Evolutionary conservation across 768 basidiomycete species (phyloP), one percentile per base, ranked within the genome.

Genomic region (Boletus patriciae): DNA sequence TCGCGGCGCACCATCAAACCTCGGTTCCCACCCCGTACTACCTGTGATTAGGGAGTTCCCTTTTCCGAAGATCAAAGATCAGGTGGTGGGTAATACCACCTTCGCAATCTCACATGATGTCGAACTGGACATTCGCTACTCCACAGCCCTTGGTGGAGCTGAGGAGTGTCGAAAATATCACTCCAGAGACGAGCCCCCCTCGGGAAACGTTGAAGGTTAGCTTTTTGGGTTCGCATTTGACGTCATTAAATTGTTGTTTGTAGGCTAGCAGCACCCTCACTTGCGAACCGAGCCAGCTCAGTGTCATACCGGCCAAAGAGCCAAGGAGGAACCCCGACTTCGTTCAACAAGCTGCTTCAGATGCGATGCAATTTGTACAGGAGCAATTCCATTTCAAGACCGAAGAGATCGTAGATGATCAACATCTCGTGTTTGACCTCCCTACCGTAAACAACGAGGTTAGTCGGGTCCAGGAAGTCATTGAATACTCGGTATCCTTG

Each of bases 261-360:
- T 19, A 68, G 66, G 23, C 15, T 41, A 23, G 23, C 18, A 31
- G 29, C 50, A 46, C 38, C 27, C 37, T 42, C 25, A 25, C 29
- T 21, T 34, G 40, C 42, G 36, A 50, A 47, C 36, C 42, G 16
- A 52, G 19, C 47, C 36, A 47, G 41, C 43, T 19, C 16, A 42
- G 38, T 33, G 16, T 37, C n/a, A 73, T 70, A 46, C 48, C 63
- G 11, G 61, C 52, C 43, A 70, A 71, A 61, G 74, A 73, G 8
- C 69, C 73, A 12, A 72, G 70, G 71, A 70, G 68, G 46, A 60
- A 62, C 33, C 50, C 61, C 33, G 61, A 61, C 38, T 66, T 69
- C 34, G 46, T 58, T 23, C 59, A 51, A 37, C 43, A 45, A 23
- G 40, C 19, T n/a, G 2, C 15, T 16, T 53, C 55, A 25, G 34